Percentiles rank a stretch among this genome's conserved stretches.
These are phyloP conservation scores for Triticum monococcum DNA, from an alignment of 176 grass and related monocot genomes.

Conservation along the genomic window DNA sequence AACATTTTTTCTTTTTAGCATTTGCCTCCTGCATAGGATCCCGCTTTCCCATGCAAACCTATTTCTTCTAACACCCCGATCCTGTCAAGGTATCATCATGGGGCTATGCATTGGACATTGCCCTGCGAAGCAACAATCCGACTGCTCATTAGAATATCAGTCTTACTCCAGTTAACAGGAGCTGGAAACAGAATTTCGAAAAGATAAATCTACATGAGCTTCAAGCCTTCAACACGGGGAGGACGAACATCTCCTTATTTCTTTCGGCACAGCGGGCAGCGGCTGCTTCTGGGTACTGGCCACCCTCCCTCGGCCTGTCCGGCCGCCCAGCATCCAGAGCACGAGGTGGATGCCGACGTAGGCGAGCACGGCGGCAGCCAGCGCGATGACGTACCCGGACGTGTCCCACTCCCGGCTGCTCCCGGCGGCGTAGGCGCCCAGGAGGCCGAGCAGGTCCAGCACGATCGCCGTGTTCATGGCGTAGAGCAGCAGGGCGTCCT, in stretches of 20 bases:
- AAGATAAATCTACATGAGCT: background rate
- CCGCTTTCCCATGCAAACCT: too few relatives aligned
- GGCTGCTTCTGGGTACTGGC: background rate
- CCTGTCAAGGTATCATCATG: too few relatives aligned
- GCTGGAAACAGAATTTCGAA: too few relatives aligned
- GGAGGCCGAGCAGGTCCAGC: slow-evolving; percentile 47
- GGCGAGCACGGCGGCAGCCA: slow-evolving; percentile 35
- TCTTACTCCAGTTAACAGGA: too few relatives aligned
- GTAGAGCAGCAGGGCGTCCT: background rate
- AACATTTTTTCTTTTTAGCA: too few relatives aligned
- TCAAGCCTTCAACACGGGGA: background rate
- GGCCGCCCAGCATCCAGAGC: background rate
- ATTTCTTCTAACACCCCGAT: too few relatives aligned
- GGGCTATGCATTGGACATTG: too few relatives aligned
- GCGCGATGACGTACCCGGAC: slow-evolving; percentile 34
- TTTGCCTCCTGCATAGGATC: too few relatives aligned
- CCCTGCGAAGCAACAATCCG: too few relatives aligned
- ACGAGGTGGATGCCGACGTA: slow-evolving; percentile 25
- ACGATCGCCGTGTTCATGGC: slow-evolving; percentile 37
- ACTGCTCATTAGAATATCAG: too few relatives aligned
- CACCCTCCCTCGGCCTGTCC: background rate
- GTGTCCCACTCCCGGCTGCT: slow-evolving; percentile 22
- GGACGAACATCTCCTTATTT: background rate
- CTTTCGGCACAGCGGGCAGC: background rate
- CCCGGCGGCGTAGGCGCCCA: slow-evolving; percentile 54